Evolutionary conservation across 352 stramenopile species (phyloP).

Genomic region (Globisporangium lucens): DNA sequence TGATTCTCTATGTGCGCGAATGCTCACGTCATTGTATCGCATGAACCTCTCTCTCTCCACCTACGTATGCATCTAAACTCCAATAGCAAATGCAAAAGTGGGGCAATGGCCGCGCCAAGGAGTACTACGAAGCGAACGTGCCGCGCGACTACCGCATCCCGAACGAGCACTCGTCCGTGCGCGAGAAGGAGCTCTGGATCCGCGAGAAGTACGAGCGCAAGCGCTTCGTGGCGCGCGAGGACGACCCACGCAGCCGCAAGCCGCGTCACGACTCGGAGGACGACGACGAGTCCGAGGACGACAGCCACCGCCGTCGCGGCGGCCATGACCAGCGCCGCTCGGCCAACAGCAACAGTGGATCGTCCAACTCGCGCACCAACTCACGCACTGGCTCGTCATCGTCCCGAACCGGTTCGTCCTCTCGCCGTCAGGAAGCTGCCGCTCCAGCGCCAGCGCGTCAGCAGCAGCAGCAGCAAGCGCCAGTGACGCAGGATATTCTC

Average conservation of each 20-base stretch:
- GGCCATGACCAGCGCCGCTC: slow-evolving; percentile 12
- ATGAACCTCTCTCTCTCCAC: background rate
- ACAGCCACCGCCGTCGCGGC: slow-evolving; percentile 13
- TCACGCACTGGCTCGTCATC: slow-evolving; percentile 27
- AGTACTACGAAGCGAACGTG: slow-evolving; percentile 87
- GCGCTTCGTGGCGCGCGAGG: slow-evolving; percentile 60
- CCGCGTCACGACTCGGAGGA: slow-evolving; percentile 38
- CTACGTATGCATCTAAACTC: background rate
- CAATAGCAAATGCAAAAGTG: slow-evolving; percentile 90
- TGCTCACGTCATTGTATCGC: background rate
- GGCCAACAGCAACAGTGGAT: slow-evolving; percentile 23
- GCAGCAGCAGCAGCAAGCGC: slow-evolving; percentile 2
- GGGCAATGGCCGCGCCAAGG: slow-evolving; percentile 88
- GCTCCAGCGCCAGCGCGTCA: slow-evolving; percentile 17
- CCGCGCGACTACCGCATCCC: slow-evolving; percentile 73
- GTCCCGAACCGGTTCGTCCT: slow-evolving; percentile 25
- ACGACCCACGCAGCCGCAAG: slow-evolving; percentile 35
- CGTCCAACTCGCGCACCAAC: slow-evolving; percentile 22
- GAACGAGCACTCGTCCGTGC: slow-evolving; percentile 73
- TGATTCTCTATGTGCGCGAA: background rate
- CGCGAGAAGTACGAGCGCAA: slow-evolving; percentile 90
- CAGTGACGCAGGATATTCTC: slow-evolving; percentile 57
- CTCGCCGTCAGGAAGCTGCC: slow-evolving; percentile 32
- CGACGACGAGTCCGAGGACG: slow-evolving; percentile 27
- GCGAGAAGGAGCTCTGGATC: slow-evolving; percentile 91